Percentiles rank a stretch among this genome's conserved stretches.
These are phyloP conservation scores for Nemania sp. DNA, from an alignment of 2,329 filamentous ascomycete species.

Conservation along the genomic window DNA sequence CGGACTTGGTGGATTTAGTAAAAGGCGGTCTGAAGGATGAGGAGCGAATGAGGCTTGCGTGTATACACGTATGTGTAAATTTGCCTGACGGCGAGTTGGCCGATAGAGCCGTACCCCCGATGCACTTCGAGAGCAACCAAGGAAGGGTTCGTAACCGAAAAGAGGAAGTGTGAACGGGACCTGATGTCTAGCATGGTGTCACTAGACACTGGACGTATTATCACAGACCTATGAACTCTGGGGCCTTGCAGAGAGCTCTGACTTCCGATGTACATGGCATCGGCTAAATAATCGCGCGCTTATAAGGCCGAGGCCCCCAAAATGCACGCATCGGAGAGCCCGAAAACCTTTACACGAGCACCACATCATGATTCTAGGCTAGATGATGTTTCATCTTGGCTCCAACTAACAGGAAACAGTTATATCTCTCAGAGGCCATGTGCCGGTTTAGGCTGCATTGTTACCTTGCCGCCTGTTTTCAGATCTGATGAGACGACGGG, in stretches of 20 bases:
- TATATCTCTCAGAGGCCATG: neutral
- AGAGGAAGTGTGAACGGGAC: conserved; percentile 7
- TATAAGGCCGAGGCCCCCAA: neutral
- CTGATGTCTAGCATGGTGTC: conserved; percentile 15
- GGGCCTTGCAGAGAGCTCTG: conserved; percentile 16
- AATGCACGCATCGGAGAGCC: conserved; percentile 17
- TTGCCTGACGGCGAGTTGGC: neutral
- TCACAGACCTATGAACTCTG: conserved; percentile 1
- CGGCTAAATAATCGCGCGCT: neutral
- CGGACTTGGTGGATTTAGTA: conserved; percentile 3
- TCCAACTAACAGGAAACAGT: neutral
- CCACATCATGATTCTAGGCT: neutral
- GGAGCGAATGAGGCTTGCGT: neutral
- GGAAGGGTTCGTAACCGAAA: neutral
- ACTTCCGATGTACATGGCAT: neutral
- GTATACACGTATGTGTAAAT: neutral
- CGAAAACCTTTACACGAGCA: neutral
- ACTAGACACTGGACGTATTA: conserved; percentile 30
- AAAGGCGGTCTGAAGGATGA: neutral
- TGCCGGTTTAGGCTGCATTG: neutral
- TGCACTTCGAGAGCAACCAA: neutral
- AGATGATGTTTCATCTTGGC: conserved; percentile 4
- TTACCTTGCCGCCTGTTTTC: neutral
- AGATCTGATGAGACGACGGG: conserved; percentile 1
- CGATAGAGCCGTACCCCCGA: conserved; percentile 8